These are phyloP conservation scores for Colletotrichum sp. DNA, from an alignment of 2,329 filamentous ascomycete genomes.

Conservation along the genomic window DNA sequence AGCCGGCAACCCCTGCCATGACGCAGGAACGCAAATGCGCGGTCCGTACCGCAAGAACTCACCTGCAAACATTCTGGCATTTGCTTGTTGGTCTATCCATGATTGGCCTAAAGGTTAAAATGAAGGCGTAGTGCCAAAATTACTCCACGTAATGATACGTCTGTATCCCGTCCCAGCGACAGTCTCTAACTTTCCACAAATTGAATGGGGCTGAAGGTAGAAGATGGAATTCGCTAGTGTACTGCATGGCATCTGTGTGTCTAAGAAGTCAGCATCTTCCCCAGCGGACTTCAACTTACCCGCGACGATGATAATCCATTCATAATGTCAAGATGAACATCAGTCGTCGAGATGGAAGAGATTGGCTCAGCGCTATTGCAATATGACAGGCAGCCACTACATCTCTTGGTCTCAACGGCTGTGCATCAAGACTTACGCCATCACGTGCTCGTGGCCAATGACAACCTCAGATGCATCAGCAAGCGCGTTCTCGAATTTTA, in stretches of 20 bases:
- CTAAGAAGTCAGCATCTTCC: background rate
- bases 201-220: background rate
- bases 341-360: background rate
- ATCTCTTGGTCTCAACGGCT: background rate
- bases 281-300: background rate
- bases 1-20: background rate
- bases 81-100: background rate
- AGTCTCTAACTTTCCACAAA: background rate
- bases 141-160: background rate
- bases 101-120: background rate
- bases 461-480: background rate
- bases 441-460: background rate
- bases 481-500: background rate
- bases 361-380: background rate
- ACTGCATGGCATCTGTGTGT: background rate
- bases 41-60: background rate
- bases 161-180: background rate
- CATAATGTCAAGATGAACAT: background rate
- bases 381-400: background rate
- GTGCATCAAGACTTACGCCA: background rate
- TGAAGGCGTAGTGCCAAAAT: background rate
- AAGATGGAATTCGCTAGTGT: background rate
- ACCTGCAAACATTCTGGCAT: background rate
- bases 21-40: background rate
- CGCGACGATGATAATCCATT: background rate